Evolutionary conservation across 208 protist species (phyloP), one percentile per base, ranked within the genome.

Genomic region (Naegleria gruberi): DNA sequence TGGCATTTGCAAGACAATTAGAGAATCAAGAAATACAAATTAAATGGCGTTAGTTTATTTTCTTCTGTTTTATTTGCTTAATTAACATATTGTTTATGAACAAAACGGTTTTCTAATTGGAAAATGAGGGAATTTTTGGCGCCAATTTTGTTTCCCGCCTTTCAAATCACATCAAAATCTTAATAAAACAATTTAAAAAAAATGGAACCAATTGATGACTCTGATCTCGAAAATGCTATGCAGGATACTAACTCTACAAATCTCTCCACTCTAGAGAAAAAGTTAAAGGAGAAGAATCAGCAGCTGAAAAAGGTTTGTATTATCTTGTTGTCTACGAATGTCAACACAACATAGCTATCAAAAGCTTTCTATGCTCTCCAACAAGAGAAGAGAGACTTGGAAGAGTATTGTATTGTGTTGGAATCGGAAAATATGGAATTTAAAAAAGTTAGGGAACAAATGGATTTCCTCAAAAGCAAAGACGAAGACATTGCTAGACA

Each of bases 361-460:
- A 87, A 55, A 55, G 83, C 83, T 4, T 87, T 87, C 44, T 87
- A 55, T 87, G 41, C n/a, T n/a, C n/a, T 87, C 2, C 83, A 87
- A 55, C 83, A 87, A 87, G 83, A 87, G 30, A 87, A 87, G 44
- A 87, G 26, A 34, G 43, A 34, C 26, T 26, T 87, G 26, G 83
- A 87, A 41, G 83, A 87, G 37, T 55, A 87, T 55, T 45, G 41
- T 55, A 55, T 87, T 30, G 17, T 55, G 37, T 8, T 87, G 17
- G 83, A 87, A 19, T 45, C 83, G 0, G 43, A 87, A 40, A 87
- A 87, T 87, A 55, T 55, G 19, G 43, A 87, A 55, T 55, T 87
- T 15, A 46, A 51, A 12, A 41, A 45, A 23, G 34, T 34, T 26
- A 84, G 17, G n/a, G 81, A 41, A 84, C 34, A 84, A 41, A 41